Percentiles rank a stretch among this genome's conserved stretches.
Conservation (phyloP, 495 filamentous ascomycete genomes). For the Talaromyces liani region DNA sequence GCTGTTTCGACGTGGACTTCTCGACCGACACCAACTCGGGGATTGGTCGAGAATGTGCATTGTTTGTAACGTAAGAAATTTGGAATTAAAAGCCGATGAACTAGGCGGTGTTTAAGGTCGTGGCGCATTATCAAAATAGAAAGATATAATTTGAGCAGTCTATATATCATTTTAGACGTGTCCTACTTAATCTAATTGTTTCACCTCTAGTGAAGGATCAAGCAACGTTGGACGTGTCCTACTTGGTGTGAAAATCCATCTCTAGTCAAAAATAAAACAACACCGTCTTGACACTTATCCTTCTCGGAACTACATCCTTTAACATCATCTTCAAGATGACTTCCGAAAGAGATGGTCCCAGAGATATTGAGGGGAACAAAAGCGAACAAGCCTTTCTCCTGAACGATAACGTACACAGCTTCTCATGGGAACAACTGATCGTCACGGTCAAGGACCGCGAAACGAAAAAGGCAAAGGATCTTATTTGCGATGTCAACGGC, state of each 20-base stretch:
- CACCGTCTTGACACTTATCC: neutral
- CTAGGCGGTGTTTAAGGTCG: neutral
- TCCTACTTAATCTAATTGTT: neutral
- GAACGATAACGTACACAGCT: constrained; percentile 35
- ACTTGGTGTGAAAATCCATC: neutral
- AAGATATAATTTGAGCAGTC: neutral
- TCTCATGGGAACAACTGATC: constrained; percentile 54
- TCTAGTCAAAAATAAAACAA: neutral
- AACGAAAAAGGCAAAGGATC: constrained; percentile 46
- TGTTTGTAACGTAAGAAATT: neutral
- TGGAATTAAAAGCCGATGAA: neutral
- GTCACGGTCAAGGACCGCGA: constrained; percentile 64
- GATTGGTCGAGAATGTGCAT: neutral
- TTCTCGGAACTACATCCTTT: neutral
- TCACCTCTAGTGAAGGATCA: neutral
- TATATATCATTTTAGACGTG: neutral
- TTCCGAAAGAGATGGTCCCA: neutral
- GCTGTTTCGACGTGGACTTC: neutral
- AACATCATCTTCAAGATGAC: neutral
- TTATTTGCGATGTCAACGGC: constrained; percentile 28
- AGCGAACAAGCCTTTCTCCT: constrained; percentile 17
- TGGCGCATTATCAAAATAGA: neutral
- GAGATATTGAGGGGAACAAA: constrained; percentile 2
- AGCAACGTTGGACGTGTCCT: neutral
- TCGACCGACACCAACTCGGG: neutral